Percentiles rank a stretch among this genome's conserved stretches.
phyloP scores from a whole-genome alignment of 1,284 basidiomycete genomes.

The Naganishia cerealis region DNA sequence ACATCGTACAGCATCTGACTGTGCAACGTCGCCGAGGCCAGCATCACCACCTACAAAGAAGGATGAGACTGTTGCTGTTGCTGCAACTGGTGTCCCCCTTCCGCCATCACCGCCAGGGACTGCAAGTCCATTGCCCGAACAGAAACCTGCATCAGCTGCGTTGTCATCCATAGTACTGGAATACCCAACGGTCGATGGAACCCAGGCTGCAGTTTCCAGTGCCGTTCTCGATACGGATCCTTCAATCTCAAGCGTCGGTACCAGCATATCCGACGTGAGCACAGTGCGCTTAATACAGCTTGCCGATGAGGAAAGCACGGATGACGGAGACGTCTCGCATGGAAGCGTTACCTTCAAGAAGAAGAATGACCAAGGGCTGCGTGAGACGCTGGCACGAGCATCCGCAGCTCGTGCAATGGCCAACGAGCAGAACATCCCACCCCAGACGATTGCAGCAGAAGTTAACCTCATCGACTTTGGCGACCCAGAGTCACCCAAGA shows the following conservation, averaged over 20 bases:
- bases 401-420: slow-evolving; percentile 12
- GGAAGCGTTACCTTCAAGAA: slow-evolving; percentile 22
- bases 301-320: background rate
- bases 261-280: slow-evolving; percentile 1
- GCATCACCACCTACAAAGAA: background rate
- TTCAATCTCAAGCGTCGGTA: background rate
- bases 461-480: slow-evolving; percentile 22
- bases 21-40: background rate
- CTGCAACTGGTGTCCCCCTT: background rate
- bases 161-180: background rate
- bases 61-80: background rate
- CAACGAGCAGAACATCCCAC: slow-evolving; percentile 7
- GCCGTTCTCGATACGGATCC: background rate
- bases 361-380: slow-evolving; percentile 6
- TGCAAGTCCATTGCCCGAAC: background rate
- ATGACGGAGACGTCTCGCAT: slow-evolving; percentile 5
- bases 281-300: background rate
- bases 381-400: background rate
- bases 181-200: background rate
- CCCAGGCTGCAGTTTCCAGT: background rate
- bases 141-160: background rate
- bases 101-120: slow-evolving; percentile 2
- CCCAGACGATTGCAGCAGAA: background rate
- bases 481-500: slow-evolving; percentile 4
- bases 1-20: background rate